A percentile compares a stretch with the other conserved stretches of the same genome.
Conservation (phyloP, 2,329 filamentous ascomycete species). For the Aureobasidium sp. region DNA sequence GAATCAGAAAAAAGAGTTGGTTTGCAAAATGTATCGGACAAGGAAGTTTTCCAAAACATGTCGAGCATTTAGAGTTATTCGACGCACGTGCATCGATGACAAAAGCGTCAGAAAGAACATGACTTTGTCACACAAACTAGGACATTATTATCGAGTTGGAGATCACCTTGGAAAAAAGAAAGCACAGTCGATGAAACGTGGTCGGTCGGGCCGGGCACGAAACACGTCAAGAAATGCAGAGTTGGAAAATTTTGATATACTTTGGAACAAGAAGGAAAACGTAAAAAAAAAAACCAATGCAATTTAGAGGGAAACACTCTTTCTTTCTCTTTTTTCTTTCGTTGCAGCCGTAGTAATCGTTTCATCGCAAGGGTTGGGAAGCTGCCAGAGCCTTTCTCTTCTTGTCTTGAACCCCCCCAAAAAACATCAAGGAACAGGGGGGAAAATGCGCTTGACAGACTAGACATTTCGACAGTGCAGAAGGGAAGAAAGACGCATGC, state of each 20-base stretch:
- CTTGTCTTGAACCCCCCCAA: background rate
- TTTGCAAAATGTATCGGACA: too few species aligned
- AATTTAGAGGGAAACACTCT: background rate
- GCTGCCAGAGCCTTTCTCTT: constrained; percentile 10
- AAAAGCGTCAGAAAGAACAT: too few species aligned
- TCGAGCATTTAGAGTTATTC: too few species aligned
- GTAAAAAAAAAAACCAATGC: background rate
- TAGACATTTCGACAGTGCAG: constrained; percentile 8
- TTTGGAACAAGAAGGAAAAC: background rate
- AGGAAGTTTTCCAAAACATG: too few species aligned
- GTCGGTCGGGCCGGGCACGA: background rate
- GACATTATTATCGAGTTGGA: too few species aligned
- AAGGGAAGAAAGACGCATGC: background rate
- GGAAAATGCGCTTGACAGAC: background rate
- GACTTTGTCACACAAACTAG: too few species aligned
- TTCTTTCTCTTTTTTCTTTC: background rate
- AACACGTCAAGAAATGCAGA: background rate
- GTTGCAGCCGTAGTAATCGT: background rate
- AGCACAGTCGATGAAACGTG: too few species aligned
- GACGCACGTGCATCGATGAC: too few species aligned
- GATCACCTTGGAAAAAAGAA: too few species aligned
- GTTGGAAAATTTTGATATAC: background rate
- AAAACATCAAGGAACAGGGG: background rate
- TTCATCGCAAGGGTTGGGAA: background rate
- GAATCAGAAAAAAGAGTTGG: too few species aligned